Evolutionary conservation across 192 early-diverging fungal genomes (phyloP), one percentile per base, ranked within the genome.

Genomic region (Helicostylum pulchrum): DNA sequence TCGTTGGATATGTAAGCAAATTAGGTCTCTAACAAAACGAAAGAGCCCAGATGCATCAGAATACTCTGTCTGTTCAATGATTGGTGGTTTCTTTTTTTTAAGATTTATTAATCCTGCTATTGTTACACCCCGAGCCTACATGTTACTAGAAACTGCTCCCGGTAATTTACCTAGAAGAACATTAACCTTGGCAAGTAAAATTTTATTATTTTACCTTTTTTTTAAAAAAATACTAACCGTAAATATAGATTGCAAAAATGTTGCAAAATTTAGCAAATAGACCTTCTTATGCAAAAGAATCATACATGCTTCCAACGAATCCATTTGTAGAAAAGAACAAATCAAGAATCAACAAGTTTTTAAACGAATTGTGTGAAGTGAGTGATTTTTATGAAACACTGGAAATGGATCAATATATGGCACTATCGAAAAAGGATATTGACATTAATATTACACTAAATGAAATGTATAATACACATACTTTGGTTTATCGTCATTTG

Each of bases 381-480:
- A 85, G 91, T 49, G 95, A 97, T 66, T 96, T 97, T 81, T 95
- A 93, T 72, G 95, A 97, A 66, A 87, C 90, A 31, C 73, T 97
- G 75, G 94, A 97, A 82, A 97, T 97, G 95, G 95, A 97, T 76
- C 95, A 97, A 78, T 96, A 97, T 66, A 91, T 96, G 73, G 94
- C 94, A 0, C 67, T 97, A 54, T 96, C 94, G 3, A 96, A 95
- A 70, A 94, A 92, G 70, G 89, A 97, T 63, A 87, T 95, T 53
- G 76, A 87, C 58, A 77, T 97, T 10, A 87, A 90, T 72, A 96
- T 97, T 53, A 91, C 92, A 15, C 74, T 96, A 44, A 97, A 97
- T 74, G 95, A 97, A 85, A 90, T 97, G 63, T 93, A 91, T 76
- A 94, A 92, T 71, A 97, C 93, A 26, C 93, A 95, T 53, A 76